These are phyloP conservation scores for Phytophthora sojae DNA, from an alignment of 352 stramenopile genomes.

Conservation along the genomic window DNA sequence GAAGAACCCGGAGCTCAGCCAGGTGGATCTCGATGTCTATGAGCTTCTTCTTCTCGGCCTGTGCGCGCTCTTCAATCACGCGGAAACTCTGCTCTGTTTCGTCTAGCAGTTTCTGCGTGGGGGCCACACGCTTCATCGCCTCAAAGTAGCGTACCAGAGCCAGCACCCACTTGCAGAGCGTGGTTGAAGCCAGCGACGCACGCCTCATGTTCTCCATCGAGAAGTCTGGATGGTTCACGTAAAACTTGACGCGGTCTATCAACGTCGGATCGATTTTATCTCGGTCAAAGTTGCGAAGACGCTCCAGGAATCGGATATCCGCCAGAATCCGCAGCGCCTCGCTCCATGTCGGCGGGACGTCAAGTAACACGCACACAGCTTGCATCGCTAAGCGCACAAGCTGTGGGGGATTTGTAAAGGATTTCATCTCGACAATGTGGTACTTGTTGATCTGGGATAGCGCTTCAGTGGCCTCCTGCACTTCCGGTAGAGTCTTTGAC, in stretches of 20 bases:
- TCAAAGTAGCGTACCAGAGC: conserved; percentile 75
- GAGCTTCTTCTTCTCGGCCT: conserved; percentile 57
- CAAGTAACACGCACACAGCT: conserved; percentile 74
- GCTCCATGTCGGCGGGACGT: conserved; percentile 64
- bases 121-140: conserved; percentile 66
- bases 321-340: conserved; percentile 71
- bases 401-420: conserved; percentile 74
- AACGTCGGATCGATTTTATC: conserved; percentile 52
- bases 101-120: conserved; percentile 57
- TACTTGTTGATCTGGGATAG: conserved; percentile 82
- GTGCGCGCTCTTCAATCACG: conserved; percentile 50
- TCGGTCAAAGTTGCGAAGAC: conserved; percentile 66
- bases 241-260: conserved; percentile 64
- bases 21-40: conserved; percentile 57
- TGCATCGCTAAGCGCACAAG: conserved; percentile 82
- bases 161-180: conserved; percentile 78
- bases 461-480: conserved; percentile 62
- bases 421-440: conserved; percentile 85
- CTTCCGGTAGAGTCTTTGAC: conserved; percentile 66
- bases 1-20: conserved; percentile 49
- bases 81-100: conserved; percentile 50
- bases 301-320: conserved; percentile 75
- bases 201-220: conserved; percentile 83
- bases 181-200: conserved; percentile 72
- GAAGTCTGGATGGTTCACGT: conserved; percentile 77